Conservation (phyloP, 2,329 filamentous ascomycete species). For the Didymella segeticola region DNA sequence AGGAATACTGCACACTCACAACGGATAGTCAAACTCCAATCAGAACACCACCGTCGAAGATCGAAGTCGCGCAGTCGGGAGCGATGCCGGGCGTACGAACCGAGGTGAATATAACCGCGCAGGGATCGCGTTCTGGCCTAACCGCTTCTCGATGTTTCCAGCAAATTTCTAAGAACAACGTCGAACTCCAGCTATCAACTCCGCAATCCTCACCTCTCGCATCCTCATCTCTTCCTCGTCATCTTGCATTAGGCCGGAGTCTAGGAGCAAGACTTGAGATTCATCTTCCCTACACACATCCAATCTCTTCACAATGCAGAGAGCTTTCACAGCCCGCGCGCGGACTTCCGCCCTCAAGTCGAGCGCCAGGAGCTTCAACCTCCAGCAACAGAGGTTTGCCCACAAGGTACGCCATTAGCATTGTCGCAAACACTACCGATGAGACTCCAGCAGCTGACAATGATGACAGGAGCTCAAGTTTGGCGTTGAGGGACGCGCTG, state of each 20-base stretch:
- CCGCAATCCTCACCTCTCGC: conserved; percentile 27
- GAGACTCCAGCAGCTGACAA: conserved; percentile 8
- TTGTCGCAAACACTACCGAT: neutral
- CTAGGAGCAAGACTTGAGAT: conserved; percentile 42
- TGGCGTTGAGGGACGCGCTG: conserved; percentile 88
- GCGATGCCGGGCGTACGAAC: conserved; percentile 13
- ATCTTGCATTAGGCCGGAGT: conserved; percentile 47
- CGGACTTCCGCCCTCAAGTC: conserved; percentile 81
- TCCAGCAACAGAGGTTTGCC: conserved; percentile 93
- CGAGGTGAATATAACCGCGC: conserved; percentile 12
- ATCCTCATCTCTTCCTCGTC: conserved; percentile 37
- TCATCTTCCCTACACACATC: conserved; percentile 29
- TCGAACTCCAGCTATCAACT: conserved; percentile 22
- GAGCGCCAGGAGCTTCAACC: conserved; percentile 64
- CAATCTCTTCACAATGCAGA: conserved; percentile 77
- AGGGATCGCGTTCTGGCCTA: conserved; percentile 16
- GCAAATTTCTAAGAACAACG: conserved; percentile 27
- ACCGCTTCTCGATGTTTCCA: conserved; percentile 30
- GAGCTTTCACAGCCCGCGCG: conserved; percentile 82
- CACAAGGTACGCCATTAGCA: conserved; percentile 77
- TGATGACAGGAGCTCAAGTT: conserved; percentile 87
- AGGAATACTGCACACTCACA: too few species aligned
- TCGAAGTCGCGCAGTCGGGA: neutral
- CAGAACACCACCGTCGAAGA: too few species aligned
- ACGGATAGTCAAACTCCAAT: too few species aligned